phyloP scores from a whole-genome alignment of 2,329 filamentous ascomycete species.

The Magnaporthiopsis poae region DNA sequence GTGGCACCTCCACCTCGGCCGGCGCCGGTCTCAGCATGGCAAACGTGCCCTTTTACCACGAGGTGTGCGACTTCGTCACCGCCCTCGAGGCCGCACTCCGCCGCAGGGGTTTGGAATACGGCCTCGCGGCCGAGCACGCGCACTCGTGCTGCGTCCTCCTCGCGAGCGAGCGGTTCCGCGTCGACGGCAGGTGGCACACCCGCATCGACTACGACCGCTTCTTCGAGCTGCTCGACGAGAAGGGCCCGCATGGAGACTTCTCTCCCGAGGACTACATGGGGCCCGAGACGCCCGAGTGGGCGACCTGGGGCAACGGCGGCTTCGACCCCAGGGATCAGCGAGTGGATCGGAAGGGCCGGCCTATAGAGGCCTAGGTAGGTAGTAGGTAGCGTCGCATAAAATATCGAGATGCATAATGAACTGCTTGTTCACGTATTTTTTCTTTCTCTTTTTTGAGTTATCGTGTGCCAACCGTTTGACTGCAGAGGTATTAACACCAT shows the following conservation, averaged over 20 bases:
- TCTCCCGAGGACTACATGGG: conserved; percentile 85
- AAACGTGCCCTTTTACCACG: conserved; percentile 92
- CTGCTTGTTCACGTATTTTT: not conserved
- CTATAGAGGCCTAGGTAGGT: conserved; percentile 32
- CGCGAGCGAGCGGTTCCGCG: conserved; percentile 69
- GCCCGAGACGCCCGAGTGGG: conserved; percentile 79
- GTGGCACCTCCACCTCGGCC: conserved; percentile 76
- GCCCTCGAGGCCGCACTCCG: conserved; percentile 61
- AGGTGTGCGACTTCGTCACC: conserved; percentile 73
- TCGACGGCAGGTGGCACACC: conserved; percentile 77
- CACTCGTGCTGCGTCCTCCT: conserved; percentile 89
- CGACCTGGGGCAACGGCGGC: conserved; percentile 84
- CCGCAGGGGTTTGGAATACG: conserved; percentile 66
- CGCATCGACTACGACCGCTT: conserved; percentile 83
- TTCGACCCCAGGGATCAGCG: conserved; percentile 85
- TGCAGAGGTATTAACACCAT: not conserved
- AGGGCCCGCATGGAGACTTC: conserved; percentile 58
- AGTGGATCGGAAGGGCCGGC: conserved; percentile 76
- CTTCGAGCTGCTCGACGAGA: conserved; percentile 70
- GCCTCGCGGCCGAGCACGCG: conserved; percentile 87
- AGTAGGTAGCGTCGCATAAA: not conserved
- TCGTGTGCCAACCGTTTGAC: not conserved
- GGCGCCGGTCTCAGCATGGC: conserved; percentile 88
- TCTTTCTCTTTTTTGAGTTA: not conserved
- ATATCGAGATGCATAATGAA: not conserved